phyloP scores from a whole-genome alignment of 2,329 filamentous ascomycete species.

The Tolypocladium pustulatum region DNA sequence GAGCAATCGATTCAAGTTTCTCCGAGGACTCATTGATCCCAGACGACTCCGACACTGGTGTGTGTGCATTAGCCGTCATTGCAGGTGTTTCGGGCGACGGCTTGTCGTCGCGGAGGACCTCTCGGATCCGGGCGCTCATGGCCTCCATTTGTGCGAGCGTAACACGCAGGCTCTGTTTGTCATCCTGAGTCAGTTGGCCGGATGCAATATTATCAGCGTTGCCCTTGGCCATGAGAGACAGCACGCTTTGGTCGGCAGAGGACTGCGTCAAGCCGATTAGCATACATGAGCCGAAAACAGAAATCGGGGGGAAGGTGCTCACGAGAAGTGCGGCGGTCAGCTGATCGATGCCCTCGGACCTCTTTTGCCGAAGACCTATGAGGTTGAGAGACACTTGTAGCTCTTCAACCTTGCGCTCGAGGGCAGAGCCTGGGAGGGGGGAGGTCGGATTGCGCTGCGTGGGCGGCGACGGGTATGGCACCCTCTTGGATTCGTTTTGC shows the following conservation, averaged over 20 bases:
- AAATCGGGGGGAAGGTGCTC: constrained; percentile 22
- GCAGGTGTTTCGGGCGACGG: constrained; percentile 8
- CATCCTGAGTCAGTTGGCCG: constrained; percentile 28
- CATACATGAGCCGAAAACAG: background rate
- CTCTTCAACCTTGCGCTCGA: constrained; percentile 42
- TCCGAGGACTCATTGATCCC: constrained; percentile 10
- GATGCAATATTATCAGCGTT: constrained; percentile 31
- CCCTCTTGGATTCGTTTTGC: constrained; percentile 17
- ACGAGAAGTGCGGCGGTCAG: constrained; percentile 54
- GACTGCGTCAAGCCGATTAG: constrained; percentile 22
- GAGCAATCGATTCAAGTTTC: constrained; percentile 18
- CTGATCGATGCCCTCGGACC: constrained; percentile 36
- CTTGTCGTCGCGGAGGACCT: constrained; percentile 24
- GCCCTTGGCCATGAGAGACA: constrained; percentile 38
- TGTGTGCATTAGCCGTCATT: constrained; percentile 12
- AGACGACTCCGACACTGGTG: constrained; percentile 15
- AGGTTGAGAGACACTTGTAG: constrained; percentile 58
- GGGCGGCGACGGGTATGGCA: constrained; percentile 15
- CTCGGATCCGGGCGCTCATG: constrained; percentile 30
- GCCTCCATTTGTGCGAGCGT: constrained; percentile 37
- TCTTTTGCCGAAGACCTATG: constrained; percentile 41
- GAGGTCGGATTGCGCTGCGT: constrained; percentile 7
- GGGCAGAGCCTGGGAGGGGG: constrained; percentile 22
- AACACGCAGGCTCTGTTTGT: constrained; percentile 34
- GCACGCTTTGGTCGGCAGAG: constrained; percentile 31